Evolutionary conservation across 2,329 filamentous ascomycete genomes (phyloP).

Genomic region (Cladosporium sp.): DNA sequence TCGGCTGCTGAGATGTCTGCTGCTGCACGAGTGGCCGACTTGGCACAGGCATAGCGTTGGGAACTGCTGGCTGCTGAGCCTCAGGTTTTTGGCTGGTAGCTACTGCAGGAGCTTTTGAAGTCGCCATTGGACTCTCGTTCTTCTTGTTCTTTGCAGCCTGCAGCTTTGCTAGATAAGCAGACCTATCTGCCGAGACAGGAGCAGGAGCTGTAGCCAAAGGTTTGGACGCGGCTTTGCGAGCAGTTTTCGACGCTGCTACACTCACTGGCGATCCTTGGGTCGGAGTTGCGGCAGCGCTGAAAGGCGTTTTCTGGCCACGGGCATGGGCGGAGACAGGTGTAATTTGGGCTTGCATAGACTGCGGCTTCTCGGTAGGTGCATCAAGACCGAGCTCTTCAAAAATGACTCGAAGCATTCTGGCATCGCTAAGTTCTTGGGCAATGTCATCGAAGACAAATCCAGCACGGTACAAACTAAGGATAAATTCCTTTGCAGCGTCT

Average conservation of each 20-base stretch:
- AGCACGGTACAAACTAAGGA: constrained; percentile 42
- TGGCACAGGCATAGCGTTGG: background rate
- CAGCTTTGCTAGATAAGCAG: constrained; percentile 71
- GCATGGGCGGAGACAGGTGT: background rate
- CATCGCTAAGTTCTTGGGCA: constrained; percentile 67
- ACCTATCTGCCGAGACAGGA: constrained; percentile 49
- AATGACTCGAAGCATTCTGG: constrained; percentile 56
- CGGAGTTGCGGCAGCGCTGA: background rate
- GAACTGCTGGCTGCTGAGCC: background rate
- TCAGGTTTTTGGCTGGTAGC: background rate
- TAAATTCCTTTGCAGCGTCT: constrained; percentile 22
- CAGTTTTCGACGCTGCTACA: background rate
- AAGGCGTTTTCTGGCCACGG: background rate
- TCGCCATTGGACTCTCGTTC: background rate
- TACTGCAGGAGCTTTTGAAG: background rate
- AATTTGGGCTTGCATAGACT: background rate
- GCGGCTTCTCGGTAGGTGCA: background rate
- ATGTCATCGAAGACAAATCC: constrained; percentile 72
- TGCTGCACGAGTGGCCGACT: background rate
- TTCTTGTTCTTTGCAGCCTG: constrained; percentile 69
- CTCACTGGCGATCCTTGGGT: background rate
- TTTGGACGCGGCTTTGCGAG: constrained; percentile 18
- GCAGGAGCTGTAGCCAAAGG: constrained; percentile 11
- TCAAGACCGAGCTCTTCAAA: constrained; percentile 61
- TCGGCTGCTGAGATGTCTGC: background rate